Conservation (phyloP, 148 eudicot species). For the Persicaria tinctoria region DNA sequence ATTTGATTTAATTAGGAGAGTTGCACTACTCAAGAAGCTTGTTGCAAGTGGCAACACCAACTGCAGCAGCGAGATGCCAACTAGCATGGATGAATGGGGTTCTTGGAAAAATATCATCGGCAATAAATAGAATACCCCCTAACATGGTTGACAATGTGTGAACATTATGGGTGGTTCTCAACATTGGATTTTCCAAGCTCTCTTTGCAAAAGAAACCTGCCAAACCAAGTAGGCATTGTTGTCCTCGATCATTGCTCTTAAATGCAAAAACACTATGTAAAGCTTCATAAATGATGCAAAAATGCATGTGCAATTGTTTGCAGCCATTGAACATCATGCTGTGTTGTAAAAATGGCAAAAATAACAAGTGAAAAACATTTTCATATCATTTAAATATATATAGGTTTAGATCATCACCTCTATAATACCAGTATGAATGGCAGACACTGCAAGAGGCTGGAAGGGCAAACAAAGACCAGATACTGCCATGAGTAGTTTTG, state of each 20-base stretch:
- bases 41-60: constrained; percentile 82
- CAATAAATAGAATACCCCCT: constrained; percentile 72
- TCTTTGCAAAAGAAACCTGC: constrained; percentile 76
- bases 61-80: constrained; percentile 96
- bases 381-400: too few relatives aligned
- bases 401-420: constrained; percentile 44
- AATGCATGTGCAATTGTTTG: neutral
- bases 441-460: constrained; percentile 93
- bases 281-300: too few relatives aligned
- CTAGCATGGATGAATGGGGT: constrained; percentile 85
- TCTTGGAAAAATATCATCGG: constrained; percentile 66
- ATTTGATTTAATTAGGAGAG: neutral
- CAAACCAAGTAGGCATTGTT: neutral
- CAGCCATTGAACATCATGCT: neutral
- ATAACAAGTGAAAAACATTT: neutral
- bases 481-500: constrained; percentile 77
- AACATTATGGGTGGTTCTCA: constrained; percentile 65
- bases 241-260: too few relatives aligned
- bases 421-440: constrained; percentile 91
- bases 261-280: too few relatives aligned
- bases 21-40: constrained; percentile 59
- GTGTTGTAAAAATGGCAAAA: too few relatives aligned
- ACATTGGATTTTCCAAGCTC: constrained; percentile 72
- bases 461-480: constrained; percentile 78
- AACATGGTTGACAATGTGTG: constrained; percentile 73